phyloP scores from a whole-genome alignment of 768 basidiomycete species.

The Clitopilus passeckerianus region DNA sequence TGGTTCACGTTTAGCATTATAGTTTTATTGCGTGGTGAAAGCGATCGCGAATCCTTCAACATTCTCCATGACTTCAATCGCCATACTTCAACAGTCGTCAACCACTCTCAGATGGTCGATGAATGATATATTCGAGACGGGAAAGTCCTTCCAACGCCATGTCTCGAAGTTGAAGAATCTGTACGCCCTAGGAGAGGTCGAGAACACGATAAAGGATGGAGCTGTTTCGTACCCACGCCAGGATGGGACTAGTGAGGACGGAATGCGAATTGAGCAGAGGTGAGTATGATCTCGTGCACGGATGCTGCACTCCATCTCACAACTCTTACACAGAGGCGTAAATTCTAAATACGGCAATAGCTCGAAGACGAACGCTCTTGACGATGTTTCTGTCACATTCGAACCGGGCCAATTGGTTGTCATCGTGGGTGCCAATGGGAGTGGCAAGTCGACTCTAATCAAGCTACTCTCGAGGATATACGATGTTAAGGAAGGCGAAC shows the following conservation, averaged over 20 bases:
- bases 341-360: slow-evolving; percentile 47
- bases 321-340: slow-evolving; percentile 32
- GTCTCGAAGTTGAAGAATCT: slow-evolving; percentile 24
- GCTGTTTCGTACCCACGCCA: slow-evolving; percentile 17
- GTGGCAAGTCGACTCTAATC: slow-evolving; percentile 49
- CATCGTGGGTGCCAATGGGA: slow-evolving; percentile 53
- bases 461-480: slow-evolving; percentile 46
- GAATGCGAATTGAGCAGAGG: slow-evolving; percentile 25
- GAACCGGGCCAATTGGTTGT: slow-evolving; percentile 44
- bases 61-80: slow-evolving; percentile 33
- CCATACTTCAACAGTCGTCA: slow-evolving; percentile 34
- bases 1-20: background rate
- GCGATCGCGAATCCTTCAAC: slow-evolving; percentile 24
- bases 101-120: slow-evolving; percentile 21
- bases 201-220: slow-evolving; percentile 21
- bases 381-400: slow-evolving; percentile 36
- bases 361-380: slow-evolving; percentile 28
- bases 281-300: too few species aligned
- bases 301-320: background rate
- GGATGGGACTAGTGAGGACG: slow-evolving; percentile 9
- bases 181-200: slow-evolving; percentile 18
- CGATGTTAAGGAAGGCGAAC: slow-evolving; percentile 34
- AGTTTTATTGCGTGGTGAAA: slow-evolving; percentile 32
- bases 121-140: slow-evolving; percentile 10
- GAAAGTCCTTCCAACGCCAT: slow-evolving; percentile 16